Evolutionary conservation across 768 basidiomycete species (phyloP).

Genomic region (Leccinum ochraceum): DNA sequence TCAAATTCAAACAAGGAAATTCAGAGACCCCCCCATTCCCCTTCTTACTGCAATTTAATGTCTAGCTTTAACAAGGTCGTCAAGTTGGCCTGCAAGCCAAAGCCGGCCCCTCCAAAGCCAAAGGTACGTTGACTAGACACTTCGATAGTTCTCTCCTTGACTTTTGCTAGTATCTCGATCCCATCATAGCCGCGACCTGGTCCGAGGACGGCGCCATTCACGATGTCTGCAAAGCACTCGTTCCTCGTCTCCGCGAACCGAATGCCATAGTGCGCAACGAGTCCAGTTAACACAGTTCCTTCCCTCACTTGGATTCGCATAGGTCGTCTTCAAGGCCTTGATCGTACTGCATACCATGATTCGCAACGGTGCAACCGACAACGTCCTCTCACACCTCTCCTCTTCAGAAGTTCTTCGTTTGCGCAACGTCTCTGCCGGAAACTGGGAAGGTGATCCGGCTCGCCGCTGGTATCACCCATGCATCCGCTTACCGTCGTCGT

Average conservation of each 20-base stretch:
- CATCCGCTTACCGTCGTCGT: not conserved
- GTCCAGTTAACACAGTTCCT: not conserved
- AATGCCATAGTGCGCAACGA: slow-evolving; percentile 76
- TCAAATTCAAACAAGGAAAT: slow-evolving; percentile 21
- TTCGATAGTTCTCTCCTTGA: not conserved
- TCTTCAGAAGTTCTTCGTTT: slow-evolving; percentile 80
- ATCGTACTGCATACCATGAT: slow-evolving; percentile 97
- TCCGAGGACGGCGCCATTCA: slow-evolving; percentile 90
- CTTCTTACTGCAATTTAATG: slow-evolving; percentile 38
- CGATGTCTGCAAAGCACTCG: slow-evolving; percentile 89
- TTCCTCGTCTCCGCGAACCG: slow-evolving; percentile 84
- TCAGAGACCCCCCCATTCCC: not conserved
- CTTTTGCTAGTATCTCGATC: slow-evolving; percentile 80
- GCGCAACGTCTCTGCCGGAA: slow-evolving; percentile 75
- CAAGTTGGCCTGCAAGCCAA: slow-evolving; percentile 96
- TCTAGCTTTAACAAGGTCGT: slow-evolving; percentile 90
- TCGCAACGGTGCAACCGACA: slow-evolving; percentile 94
- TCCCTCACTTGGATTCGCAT: slow-evolving; percentile 7
- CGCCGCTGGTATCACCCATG: not conserved
- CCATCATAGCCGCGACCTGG: slow-evolving; percentile 96
- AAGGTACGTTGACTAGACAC: slow-evolving; percentile 57
- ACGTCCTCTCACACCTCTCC: slow-evolving; percentile 82
- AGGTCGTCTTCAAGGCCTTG: slow-evolving; percentile 98
- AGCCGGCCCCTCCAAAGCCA: slow-evolving; percentile 91
- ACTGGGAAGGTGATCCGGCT: slow-evolving; percentile 75